phyloP scores from a whole-genome alignment of 805 yeast species.

The Komagataella mondaviorum region DNA sequence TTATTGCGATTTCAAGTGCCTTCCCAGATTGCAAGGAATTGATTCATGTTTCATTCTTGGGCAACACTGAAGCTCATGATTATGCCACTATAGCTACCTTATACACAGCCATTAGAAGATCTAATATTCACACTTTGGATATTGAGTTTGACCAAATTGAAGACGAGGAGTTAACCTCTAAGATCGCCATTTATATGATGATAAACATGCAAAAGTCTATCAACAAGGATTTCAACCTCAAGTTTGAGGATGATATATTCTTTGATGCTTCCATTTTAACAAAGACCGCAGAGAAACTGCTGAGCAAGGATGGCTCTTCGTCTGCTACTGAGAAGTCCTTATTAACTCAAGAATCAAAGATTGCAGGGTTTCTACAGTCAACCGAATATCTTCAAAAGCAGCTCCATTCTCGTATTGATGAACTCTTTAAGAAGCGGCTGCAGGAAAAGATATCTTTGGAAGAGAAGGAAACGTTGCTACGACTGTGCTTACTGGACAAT shows the following conservation, averaged over 20 bases:
- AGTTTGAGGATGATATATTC: constrained; percentile 41
- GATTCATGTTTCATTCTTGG: constrained; percentile 40
- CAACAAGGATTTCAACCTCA: constrained; percentile 13
- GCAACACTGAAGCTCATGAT: constrained; percentile 29
- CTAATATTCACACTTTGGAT: constrained; percentile 37
- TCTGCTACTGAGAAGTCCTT: constrained; percentile 17
- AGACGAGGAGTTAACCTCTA: constrained; percentile 33
- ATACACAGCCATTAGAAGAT: constrained; percentile 34
- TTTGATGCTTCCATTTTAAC: constrained; percentile 67
- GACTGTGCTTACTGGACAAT: constrained; percentile 41
- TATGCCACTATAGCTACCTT: constrained; percentile 30
- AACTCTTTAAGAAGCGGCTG: constrained; percentile 30
- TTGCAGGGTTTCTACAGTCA: constrained; percentile 36
- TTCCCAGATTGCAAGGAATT: constrained; percentile 33
- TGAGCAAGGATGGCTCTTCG: constrained; percentile 19
- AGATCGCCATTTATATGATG: constrained; percentile 44
- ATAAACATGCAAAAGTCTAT: constrained; percentile 37
- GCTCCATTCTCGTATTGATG: constrained; percentile 37
- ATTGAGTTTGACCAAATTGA: constrained; percentile 37
- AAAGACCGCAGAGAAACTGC: constrained; percentile 56
- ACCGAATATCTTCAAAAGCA: constrained; percentile 35
- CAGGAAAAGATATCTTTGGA: constrained; percentile 33
- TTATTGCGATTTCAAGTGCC: constrained; percentile 33
- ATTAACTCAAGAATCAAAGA: constrained; percentile 25
- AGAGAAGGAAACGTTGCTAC: constrained; percentile 38